These are phyloP conservation scores for Diplodia intermedia DNA, from an alignment of 2,329 filamentous ascomycete species.

Conservation along the genomic window DNA sequence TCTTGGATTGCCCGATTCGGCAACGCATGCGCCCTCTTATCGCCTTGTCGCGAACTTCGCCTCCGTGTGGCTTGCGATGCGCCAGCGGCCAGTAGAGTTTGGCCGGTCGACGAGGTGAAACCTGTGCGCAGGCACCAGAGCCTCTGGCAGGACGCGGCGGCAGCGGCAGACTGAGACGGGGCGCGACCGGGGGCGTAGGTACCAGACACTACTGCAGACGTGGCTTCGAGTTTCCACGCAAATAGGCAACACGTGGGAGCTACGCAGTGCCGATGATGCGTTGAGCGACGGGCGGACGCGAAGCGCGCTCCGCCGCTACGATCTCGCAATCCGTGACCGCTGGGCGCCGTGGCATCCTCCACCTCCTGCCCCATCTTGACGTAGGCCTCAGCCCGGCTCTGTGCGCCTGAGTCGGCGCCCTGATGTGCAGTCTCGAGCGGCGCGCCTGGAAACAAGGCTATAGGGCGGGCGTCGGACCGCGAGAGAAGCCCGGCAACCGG, in stretches of 20 bases:
- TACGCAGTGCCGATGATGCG: not conserved
- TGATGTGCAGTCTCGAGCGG: not conserved
- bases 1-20: not conserved
- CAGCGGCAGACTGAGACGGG: not conserved
- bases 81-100: not conserved
- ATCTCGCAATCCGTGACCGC: constrained; percentile 8
- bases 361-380: not conserved
- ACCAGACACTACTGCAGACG: too few species aligned
- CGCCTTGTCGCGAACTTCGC: not conserved
- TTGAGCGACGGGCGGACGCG: not conserved
- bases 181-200: not conserved
- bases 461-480: constrained; percentile 9
- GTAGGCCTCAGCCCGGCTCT: not conserved
- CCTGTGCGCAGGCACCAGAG: not conserved
- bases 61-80: not conserved
- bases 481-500: not conserved
- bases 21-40: constrained; percentile 19
- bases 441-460: not conserved
- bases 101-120: not conserved
- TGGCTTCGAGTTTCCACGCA: too few species aligned
- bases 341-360: constrained; percentile 4
- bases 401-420: not conserved
- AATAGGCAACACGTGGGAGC: not conserved
- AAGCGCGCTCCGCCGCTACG: not conserved
- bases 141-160: not conserved